phyloP scores from a whole-genome alignment of 768 basidiomycete species.

The Tylopilus plumbeoviolaceoides region DNA sequence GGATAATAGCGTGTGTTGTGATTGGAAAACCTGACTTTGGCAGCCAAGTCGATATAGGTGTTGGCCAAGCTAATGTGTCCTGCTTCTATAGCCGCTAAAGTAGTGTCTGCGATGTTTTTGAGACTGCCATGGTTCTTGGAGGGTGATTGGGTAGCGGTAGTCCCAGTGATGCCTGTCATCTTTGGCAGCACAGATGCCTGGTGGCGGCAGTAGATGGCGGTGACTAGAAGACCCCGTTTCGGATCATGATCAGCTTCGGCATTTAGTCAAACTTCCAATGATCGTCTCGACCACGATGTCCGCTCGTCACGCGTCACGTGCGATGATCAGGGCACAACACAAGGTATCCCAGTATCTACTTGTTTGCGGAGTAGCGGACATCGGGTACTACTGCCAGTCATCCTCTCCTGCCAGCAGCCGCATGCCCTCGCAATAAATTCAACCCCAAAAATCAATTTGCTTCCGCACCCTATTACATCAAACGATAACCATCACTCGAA shows the following conservation, averaged over 20 bases:
- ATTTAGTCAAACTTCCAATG: too few relatives aligned
- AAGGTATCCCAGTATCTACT: too few relatives aligned
- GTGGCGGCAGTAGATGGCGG: not conserved
- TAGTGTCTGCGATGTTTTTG: slow-evolving; percentile 47
- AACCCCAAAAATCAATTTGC: not conserved
- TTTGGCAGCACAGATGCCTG: not conserved
- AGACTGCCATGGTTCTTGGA: slow-evolving; percentile 14
- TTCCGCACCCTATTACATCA: not conserved
- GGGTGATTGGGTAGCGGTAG: not conserved
- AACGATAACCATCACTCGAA: not conserved
- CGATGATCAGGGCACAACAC: too few relatives aligned
- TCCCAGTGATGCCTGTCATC: not conserved
- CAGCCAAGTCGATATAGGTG: slow-evolving; percentile 32
- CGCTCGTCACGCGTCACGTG: too few relatives aligned
- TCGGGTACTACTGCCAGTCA: too few relatives aligned
- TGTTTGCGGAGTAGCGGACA: too few relatives aligned
- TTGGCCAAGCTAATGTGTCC: slow-evolving; percentile 38
- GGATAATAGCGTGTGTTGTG: slow-evolving; percentile 51
- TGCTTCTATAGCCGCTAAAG: slow-evolving; percentile 43
- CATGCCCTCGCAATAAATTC: not conserved
- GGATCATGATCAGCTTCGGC: not conserved
- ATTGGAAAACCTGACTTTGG: slow-evolving; percentile 31
- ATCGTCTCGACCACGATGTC: too few relatives aligned
- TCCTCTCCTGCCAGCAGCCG: not conserved
- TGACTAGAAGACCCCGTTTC: not conserved